Conservation (phyloP, 73 alveolate species). For the Paraurostyla sp. region DNA sequence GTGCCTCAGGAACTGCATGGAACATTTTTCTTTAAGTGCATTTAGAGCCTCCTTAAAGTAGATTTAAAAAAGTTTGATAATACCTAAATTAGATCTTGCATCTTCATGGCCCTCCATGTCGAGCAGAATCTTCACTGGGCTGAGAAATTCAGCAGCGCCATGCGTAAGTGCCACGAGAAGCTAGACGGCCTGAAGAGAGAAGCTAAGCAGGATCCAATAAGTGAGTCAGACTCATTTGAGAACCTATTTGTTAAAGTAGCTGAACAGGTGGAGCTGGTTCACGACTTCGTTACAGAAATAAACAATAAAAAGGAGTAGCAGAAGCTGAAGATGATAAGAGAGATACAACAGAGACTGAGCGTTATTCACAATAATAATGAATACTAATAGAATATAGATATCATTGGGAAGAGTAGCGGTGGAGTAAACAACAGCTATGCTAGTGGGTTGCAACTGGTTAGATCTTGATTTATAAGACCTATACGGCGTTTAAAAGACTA, state of each 20-base stretch:
- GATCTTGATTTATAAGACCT: too few relatives aligned
- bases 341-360: constrained; percentile 1
- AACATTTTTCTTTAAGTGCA: background rate
- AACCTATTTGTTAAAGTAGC: background rate
- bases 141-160: background rate
- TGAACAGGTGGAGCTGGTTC: background rate
- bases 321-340: constrained; percentile 1
- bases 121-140: background rate
- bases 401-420: too few relatives aligned
- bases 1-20: constrained; percentile 17
- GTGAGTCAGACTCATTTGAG: too few relatives aligned
- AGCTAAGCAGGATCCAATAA: too few relatives aligned
- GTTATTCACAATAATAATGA: background rate
- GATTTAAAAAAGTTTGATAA: background rate
- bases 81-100: background rate
- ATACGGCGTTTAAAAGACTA: too few relatives aligned
- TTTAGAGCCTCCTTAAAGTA: background rate
- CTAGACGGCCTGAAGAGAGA: background rate
- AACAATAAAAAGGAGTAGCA: background rate
- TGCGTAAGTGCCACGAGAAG: constrained; percentile 29
- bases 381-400: background rate
- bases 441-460: too few relatives aligned
- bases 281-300: constrained; percentile 33
- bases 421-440: too few relatives aligned
- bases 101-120: background rate